Evolutionary conservation across 2,329 filamentous ascomycete genomes (phyloP).

Genomic region (Epicoccum nigrum): DNA sequence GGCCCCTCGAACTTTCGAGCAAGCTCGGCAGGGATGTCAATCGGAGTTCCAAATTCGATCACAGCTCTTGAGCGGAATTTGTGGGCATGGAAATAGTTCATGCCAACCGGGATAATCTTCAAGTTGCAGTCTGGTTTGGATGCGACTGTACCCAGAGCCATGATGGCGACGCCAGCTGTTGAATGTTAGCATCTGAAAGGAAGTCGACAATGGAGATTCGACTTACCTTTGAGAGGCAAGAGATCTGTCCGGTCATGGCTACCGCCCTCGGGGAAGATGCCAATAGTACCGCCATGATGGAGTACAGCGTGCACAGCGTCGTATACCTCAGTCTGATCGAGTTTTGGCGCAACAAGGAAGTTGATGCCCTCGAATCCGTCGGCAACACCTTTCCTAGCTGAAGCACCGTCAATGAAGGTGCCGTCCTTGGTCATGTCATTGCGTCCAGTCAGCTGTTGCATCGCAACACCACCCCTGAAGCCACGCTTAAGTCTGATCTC

Average conservation of each 20-base stretch:
- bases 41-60: constrained; percentile 89
- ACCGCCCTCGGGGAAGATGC: constrained; percentile 96
- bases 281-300: constrained; percentile 83
- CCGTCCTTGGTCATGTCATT: constrained; percentile 73
- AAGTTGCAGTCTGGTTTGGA: constrained; percentile 85
- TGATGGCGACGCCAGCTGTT: constrained; percentile 89
- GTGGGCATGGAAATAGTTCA: constrained; percentile 99
- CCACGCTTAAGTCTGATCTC: constrained; percentile 86
- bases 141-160: constrained; percentile 90
- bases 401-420: constrained; percentile 62
- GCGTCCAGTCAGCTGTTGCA: constrained; percentile 82
- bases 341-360: constrained; percentile 89
- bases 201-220: background rate
- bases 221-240: constrained; percentile 74
- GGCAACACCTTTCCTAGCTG: constrained; percentile 58
- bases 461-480: constrained; percentile 76
- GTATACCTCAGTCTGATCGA: constrained; percentile 93
- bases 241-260: constrained; percentile 94
- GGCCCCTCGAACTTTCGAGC: constrained; percentile 82
- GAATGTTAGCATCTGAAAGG: constrained; percentile 21
- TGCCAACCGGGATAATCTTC: constrained; percentile 94
- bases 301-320: constrained; percentile 88
- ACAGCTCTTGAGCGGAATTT: constrained; percentile 97
- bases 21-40: constrained; percentile 81
- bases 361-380: constrained; percentile 74